Evolutionary conservation across 2,329 filamentous ascomycete species (phyloP).

Genomic region (Macrophomina phaseolina): DNA sequence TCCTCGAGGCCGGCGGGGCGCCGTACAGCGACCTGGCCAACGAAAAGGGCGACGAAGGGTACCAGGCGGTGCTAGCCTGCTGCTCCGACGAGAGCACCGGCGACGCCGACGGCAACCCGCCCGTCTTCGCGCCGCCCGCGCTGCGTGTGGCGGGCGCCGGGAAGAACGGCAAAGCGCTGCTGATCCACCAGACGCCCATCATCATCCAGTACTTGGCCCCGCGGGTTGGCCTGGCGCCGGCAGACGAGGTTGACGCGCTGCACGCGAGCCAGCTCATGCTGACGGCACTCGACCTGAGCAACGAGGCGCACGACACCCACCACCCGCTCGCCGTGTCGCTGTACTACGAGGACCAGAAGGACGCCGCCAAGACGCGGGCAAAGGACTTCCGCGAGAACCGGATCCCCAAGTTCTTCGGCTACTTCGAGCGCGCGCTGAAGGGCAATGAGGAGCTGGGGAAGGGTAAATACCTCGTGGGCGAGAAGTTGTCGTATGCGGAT

Average conservation of each 20-base stretch:
- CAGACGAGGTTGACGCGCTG: constrained; percentile 56
- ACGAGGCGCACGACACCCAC: constrained; percentile 77
- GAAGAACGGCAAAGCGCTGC: constrained; percentile 60
- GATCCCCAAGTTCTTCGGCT: constrained; percentile 74
- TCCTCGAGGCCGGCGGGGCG: constrained; percentile 70
- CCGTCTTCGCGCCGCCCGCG: constrained; percentile 69
- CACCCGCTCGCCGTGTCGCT: constrained; percentile 67
- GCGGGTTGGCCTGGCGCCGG: constrained; percentile 43
- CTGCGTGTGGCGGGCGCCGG: constrained; percentile 59
- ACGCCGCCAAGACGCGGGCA: constrained; percentile 64
- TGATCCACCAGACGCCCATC: constrained; percentile 73
- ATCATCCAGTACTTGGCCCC: constrained; percentile 74
- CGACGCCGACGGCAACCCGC: constrained; percentile 64
- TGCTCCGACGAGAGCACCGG: constrained; percentile 52
- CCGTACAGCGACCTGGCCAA: constrained; percentile 68
- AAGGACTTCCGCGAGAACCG: constrained; percentile 65
- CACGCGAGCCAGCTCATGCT: constrained; percentile 68
- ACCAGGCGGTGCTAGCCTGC: constrained; percentile 57
- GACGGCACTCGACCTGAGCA: constrained; percentile 74
- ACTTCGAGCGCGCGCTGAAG: constrained; percentile 70
- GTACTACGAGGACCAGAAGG: constrained; percentile 79
- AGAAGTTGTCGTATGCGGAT: constrained; percentile 72
- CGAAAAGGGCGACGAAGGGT: constrained; percentile 54
- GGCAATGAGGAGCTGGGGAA: constrained; percentile 62
- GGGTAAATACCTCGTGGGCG: constrained; percentile 69